A percentile compares a stretch with the other conserved stretches of the same genome.
Evolutionary conservation across 345 rosid species (phyloP).

Genomic region (Clarkia xantiana): DNA sequence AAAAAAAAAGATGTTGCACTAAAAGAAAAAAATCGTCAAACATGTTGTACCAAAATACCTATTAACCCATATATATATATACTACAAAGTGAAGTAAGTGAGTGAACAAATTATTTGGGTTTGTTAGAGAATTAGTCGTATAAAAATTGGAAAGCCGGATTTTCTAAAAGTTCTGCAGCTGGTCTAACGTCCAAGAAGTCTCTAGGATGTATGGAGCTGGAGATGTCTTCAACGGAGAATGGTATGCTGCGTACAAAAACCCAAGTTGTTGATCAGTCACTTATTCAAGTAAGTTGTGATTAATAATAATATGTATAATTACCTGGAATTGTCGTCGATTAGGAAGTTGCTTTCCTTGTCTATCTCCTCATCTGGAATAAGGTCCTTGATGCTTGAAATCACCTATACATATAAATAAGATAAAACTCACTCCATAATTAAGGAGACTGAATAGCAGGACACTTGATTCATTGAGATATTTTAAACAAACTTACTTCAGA

Average conservation of each 20-base stretch:
- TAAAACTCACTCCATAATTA: too few species aligned
- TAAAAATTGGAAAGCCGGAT: conserved; percentile 68
- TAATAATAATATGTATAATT: too few species aligned
- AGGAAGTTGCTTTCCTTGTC: conserved; percentile 39
- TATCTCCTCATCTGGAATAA: conserved; percentile 45
- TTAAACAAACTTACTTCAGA: conserved; percentile 43
- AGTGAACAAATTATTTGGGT: too few species aligned
- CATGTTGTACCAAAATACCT: too few species aligned
- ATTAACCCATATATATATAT: too few species aligned
- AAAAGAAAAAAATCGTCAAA: too few species aligned
- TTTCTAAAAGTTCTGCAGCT: conserved; percentile 50
- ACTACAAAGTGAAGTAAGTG: too few species aligned
- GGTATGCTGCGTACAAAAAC: conserved; percentile 45
- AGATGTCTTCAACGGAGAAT: conserved; percentile 62
- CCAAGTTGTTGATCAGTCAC: too few species aligned
- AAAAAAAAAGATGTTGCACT: too few species aligned
- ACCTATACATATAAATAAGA: conserved; percentile 40
- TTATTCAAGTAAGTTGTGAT: too few species aligned
- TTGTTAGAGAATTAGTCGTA: conserved; percentile 50
- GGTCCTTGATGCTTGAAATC: conserved; percentile 57
- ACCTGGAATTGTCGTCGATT: conserved; percentile 78
- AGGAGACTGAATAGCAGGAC: too few species aligned
- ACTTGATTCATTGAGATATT: too few species aligned
- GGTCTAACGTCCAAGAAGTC: conserved; percentile 51
- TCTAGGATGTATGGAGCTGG: conserved; percentile 33